Evolutionary conservation across 1,284 basidiomycete species (phyloP), one percentile per base, ranked within the genome.

Genomic region (Sanguinoderma infundibulare): DNA sequence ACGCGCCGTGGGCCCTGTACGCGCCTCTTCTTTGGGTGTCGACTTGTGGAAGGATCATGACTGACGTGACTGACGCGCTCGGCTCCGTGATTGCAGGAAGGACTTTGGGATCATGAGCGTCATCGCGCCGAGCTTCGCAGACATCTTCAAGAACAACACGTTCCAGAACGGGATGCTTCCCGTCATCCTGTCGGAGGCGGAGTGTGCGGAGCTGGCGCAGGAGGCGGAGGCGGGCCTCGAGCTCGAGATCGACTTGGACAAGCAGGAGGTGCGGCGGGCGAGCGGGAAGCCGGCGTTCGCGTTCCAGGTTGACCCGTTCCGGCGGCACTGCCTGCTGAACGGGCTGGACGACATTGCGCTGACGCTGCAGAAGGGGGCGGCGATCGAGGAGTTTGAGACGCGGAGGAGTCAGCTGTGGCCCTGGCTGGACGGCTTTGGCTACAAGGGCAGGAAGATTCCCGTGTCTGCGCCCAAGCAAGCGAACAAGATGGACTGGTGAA

Each of bases 91-190:
- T 60, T 46, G n/a, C 65, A 93, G 91, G 74, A 94, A 95, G 72
- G 95, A 98, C 77, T 98, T 98, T 74, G 96, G 96, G 32, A 97
- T 98, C 72, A 86, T 91, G 60, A 94, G 92, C 74, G 81, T 98
- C 69, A 96, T 98, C 73, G 94, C 95, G 0, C 95, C 94, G 3
- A 95, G 92, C 71, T 97, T 97, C 72, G 96, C 94, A 39, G 96
- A 98, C 70, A 98, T 98, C 72, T 97, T 97, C 87, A 84, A 85
- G 67, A 95, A 86, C 75, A 95, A 96, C 77, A 87, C 91, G 65
- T 94, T 96, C 91, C 96, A 98, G 78, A 98, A 98, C 76, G 96
- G 96, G 60, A 96, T 98, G 93, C 83, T 98, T 47, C 94, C 95
- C 17, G 83, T 98, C 55, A 77, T 82, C 8, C 81, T 98, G 17